These are phyloP conservation scores for Gloeophyllum trabeum DNA, from an alignment of 768 basidiomycete species.

Conservation along the genomic window DNA sequence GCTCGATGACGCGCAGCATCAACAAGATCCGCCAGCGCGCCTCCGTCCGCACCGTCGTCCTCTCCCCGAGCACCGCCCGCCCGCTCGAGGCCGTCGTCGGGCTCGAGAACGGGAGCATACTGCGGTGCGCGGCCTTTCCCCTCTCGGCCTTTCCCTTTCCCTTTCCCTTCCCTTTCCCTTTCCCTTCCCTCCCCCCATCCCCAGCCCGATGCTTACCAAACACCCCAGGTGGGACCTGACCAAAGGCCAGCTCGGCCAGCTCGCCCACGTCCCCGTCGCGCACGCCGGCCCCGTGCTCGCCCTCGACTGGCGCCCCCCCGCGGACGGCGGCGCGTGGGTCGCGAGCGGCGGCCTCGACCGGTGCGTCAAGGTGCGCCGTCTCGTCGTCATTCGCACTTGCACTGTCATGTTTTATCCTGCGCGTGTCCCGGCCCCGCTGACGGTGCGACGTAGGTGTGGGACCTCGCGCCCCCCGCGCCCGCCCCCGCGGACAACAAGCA, in stretches of 20 bases:
- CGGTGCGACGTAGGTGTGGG: slow-evolving; percentile 75
- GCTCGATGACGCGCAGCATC: slow-evolving; percentile 56
- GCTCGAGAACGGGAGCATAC: slow-evolving; percentile 60
- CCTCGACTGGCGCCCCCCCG: slow-evolving; percentile 54
- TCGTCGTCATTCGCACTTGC: slow-evolving; percentile 4
- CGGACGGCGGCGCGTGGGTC: slow-evolving; percentile 51
- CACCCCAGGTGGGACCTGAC: slow-evolving; percentile 61
- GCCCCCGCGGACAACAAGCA: slow-evolving; percentile 39
- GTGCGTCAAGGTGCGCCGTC: slow-evolving; percentile 50
- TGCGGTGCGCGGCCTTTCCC: slow-evolving; percentile 30
- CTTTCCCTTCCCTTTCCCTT: neutral
- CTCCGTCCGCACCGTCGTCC: slow-evolving; percentile 55
- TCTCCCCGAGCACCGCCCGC: slow-evolving; percentile 54
- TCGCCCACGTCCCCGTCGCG: slow-evolving; percentile 65
- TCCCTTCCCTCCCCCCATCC: slow-evolving; percentile 1
- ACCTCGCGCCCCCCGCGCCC: slow-evolving; percentile 39
- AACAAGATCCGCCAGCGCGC: slow-evolving; percentile 64
- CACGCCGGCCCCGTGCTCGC: slow-evolving; percentile 64
- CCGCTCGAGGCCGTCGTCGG: slow-evolving; percentile 63
- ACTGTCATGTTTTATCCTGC: too few species aligned
- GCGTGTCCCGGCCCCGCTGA: too few species aligned
- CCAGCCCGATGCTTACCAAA: neutral
- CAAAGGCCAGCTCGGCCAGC: slow-evolving; percentile 62
- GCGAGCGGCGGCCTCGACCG: slow-evolving; percentile 73
- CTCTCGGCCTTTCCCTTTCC: neutral